Conservation (phyloP, 2,329 filamentous ascomycete species). For the Emmonsiellopsis sp. region DNA sequence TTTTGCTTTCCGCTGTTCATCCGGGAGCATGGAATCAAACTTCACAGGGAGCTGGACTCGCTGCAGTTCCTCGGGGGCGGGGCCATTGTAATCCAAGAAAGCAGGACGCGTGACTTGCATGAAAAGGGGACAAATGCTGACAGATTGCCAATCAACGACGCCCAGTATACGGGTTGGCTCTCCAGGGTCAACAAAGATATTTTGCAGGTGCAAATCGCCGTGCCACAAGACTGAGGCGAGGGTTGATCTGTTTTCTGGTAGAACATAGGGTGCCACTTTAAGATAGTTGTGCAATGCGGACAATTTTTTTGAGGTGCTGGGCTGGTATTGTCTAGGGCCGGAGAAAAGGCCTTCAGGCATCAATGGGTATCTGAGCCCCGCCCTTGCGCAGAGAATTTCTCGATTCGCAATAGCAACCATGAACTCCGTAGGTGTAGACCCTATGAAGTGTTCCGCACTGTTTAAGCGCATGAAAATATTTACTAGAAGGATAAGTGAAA, state of each 20-base stretch:
- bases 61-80: constrained; percentile 11
- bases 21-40: constrained; percentile 12
- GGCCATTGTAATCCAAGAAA: constrained; percentile 17
- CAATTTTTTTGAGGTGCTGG: constrained; percentile 16
- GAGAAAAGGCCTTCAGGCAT: constrained; percentile 16
- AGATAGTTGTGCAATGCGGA: constrained; percentile 24
- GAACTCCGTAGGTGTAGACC: constrained; percentile 23
- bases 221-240: constrained; percentile 27
- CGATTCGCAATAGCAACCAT: constrained; percentile 20
- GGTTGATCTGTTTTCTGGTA: constrained; percentile 16
- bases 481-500: not conserved
- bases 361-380: constrained; percentile 17
- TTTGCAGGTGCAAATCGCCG: constrained; percentile 29
- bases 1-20: constrained; percentile 16
- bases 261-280: constrained; percentile 20
- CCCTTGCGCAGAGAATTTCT: constrained; percentile 24
- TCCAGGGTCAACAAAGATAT: constrained; percentile 26
- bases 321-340: constrained; percentile 20
- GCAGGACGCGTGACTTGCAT: constrained; percentile 13
- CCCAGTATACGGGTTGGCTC: not conserved
- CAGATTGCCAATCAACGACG: constrained; percentile 9
- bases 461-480: not conserved
- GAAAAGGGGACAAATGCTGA: constrained; percentile 14
- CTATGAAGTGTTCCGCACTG: constrained; percentile 13
- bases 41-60: constrained; percentile 12